Evolutionary conservation across 2,329 filamentous ascomycete species (phyloP), one percentile per base, ranked within the genome.

Genomic region (Remersonia thermophila): DNA sequence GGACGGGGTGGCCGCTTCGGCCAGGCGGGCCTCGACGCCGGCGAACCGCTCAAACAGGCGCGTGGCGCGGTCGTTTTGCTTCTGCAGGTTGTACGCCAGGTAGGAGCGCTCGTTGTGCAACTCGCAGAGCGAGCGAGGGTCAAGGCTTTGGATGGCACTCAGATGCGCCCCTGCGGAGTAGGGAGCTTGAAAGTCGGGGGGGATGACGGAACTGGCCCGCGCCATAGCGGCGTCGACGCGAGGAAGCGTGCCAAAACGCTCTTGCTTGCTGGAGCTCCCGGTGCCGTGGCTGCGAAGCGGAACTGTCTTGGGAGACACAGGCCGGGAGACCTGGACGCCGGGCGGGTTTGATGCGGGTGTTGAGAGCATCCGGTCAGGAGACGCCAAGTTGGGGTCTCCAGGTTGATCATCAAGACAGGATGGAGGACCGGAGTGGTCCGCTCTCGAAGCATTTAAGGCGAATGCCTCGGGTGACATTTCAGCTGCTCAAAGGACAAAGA

Each of bases 51-150:
- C 47, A 20, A 66, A 58, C 6, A 72, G 50, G 0, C 57, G 50
- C 1, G 51, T 49, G 0, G 62, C 56, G 6, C 55, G 55, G 5
- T 39, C 30, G 26, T 60, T 60, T 35, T 68, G 61, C 4, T 53
- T 47, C 16, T 64, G 58, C 0, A 73, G 57, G 8, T 50, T 52
- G 13, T 51, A 41, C 2, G 59, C 38, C 13, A 74, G 60, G 39
- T 71, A 71, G 6, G 59, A 51, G 10, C 59, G 56, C 45, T 77
- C 69, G 3, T 52, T 50, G 36, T 62, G 57, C 3, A 71, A 54
- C 4, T 61, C 58, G 13, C 61, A 55, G 33, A 65, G 57, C 0
- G 61, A 49, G 2, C 63, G 57, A 2, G 58, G 60, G 3, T 56
- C 51, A 30, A 63, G 51, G 38, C 56, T 45, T 12, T 28, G 11